Base-by-base conservation (phyloP, 768 basidiomycete species). In the Daedaleopsis sinensis region DNA sequence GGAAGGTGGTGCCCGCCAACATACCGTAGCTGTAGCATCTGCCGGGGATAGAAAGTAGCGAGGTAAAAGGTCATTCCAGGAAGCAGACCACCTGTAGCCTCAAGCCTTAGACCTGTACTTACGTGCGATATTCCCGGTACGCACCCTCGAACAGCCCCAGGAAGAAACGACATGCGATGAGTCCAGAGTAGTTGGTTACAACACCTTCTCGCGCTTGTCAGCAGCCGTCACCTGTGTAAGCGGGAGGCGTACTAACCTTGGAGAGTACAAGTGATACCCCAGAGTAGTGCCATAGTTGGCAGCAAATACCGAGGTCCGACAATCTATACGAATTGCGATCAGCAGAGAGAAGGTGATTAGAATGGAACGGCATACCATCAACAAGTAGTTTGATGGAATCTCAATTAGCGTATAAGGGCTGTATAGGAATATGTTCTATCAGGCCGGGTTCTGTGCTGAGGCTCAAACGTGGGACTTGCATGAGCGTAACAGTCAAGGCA, bases 261-360 rank as follows among this genome's bases (percentile, higher is more conserved):
- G 48, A 84, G 74, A 10, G 85, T 78, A 11, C 82, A 79, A 15
- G 86, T 80, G n/a, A 89, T 50, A 19, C 89, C 89, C 89, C 90
- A 91, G 1, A 84, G 65, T 0, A 82, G 79, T 51, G 89, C 72
- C 80, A 89, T 84, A 1, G 82, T 72, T 0, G 90, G 89, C 69
- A 88, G 78, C 50, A 83, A 72, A 59, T 84, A 78, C n/a, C 86
- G 80, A 1, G 88, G 84, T 3, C 86, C 82, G 48, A 80, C 67
- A 76, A 79, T 58, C 74, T 81, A 39, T 5, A 42, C 13, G 21
- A 19, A 10, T 18, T n/a, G 44, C 13, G 8, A 23, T 16, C 11
- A 24, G 16, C 23, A 5, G 6, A 32, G 27, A 32, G 27, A 7
- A n/a, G 3, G 7, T 32, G 15, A 23, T 18, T 3, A 9, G 11